Evolutionary conservation across 2,329 filamentous ascomycete species (phyloP), one percentile per base, ranked within the genome.

Genomic region (Peltaster fructicola): DNA sequence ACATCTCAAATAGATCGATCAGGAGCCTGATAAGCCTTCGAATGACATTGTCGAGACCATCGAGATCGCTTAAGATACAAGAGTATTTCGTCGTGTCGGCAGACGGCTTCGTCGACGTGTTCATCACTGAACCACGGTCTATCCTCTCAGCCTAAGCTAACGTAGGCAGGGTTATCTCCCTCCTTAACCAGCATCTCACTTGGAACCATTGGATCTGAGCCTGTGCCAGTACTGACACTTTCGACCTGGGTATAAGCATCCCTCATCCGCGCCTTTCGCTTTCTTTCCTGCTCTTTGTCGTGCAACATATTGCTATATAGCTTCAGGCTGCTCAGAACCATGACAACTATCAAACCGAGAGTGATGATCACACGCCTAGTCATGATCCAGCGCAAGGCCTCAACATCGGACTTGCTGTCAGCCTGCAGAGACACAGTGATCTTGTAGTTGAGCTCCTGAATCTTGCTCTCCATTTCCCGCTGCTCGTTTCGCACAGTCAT

Each of bases 371-470:
- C 68, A n/a, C 71, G 55, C 22, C 71, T 53, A 7, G 71, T 75
- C 29, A 75, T 53, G 20, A 93, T 72, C 88, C 88, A 95, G 31
- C 88, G 65, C 23, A 98, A 57, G 2, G 74, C 77, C 50, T 98
- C 88, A 23, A 95, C 84, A 40, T 93, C 79, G 4, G 78, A 85
- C 48, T 85, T 84, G 23, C 77, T 72, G 50, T 95, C 88, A 33
- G 80, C 88, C 48, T 81, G 90, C 20, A 98, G 64, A 19, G 69
- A 65, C 15, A 92, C 81, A 12, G 79, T 90, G 50, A 98, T 95
- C 49, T 91, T 88, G 54, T 95, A 92, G 53, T 85, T 91, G 38
- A 95, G 65, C 56, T 92, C 77, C 60, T 93, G 84, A 34, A 81
- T 74, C 40, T 73, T 73, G 24, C 76, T 78, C 45, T 95, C 85